Base-by-base conservation (phyloP, 1,139 yeast genomes). In the Debaryomyces nepalensis region DNA sequence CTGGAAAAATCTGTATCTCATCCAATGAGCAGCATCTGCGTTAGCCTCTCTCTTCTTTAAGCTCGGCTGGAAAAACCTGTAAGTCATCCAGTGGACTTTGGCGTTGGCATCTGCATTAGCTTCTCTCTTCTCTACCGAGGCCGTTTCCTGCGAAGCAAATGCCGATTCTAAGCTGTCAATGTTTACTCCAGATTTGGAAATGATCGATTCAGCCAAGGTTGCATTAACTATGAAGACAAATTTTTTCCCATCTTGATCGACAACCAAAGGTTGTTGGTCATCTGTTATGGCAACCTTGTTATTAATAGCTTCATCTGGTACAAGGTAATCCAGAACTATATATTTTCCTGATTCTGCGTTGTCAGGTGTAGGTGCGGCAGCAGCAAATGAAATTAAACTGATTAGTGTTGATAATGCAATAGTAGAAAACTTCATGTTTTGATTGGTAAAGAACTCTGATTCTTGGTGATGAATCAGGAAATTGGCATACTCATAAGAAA, bases 251-350 rank as follows among this genome's bases (percentile, higher is more conserved):
- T 54, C 45, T 12, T 46, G 22, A 7, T 46, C 50, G 24, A 48
- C 44, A n/a, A 54, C 45, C 18, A 56, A 36, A 0, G 57, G 54
- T 9, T 42, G 53, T 18, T 49, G 47, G 18, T 55, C 59, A 16
- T 39, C 47, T 6, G 50, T 27, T 24, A 57, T 40, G 3, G 46
- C 43, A 20, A 44, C 33, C 14, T 41, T 40, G 30, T 46, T 50
- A 23, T 39, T 37, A 33, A 57, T 42, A 14, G 61, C 55, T 26
- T 54, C 52, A 8, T 52, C 55, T 10, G 60, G 58, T 36, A 53
- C 38, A 26, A 44, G 16, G 26, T 42, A 18, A 30, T 45, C 47
- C 20, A 36, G 43, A 8, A 39, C 43, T 8, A 34, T 21, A 23
- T 26, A 24, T 8, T 33, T 39, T 12, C 39, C 43, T 31, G 41